phyloP scores from a whole-genome alignment of 805 yeast species.

The Millerago galiae region DNA sequence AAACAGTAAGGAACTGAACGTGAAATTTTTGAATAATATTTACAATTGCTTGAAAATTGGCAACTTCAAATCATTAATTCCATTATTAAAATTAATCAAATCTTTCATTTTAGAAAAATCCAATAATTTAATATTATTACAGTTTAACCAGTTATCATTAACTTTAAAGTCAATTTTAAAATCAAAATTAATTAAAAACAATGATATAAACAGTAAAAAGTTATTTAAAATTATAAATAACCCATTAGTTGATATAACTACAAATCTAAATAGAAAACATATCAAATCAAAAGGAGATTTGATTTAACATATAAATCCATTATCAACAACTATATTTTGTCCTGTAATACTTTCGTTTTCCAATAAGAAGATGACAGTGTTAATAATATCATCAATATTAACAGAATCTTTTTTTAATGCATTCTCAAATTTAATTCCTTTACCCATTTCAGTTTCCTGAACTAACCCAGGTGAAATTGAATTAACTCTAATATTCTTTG shows the following conservation, averaged over 20 bases:
- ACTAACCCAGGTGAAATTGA: constrained; percentile 64
- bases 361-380: constrained; percentile 18
- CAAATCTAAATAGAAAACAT: too few relatives aligned
- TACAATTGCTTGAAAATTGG: constrained; percentile 9
- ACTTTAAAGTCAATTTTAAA: background rate
- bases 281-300: too few relatives aligned
- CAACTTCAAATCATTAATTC: constrained; percentile 11
- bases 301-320: constrained; percentile 19
- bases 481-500: constrained; percentile 52
- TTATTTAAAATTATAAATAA: background rate
- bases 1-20: background rate
- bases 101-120: constrained; percentile 1
- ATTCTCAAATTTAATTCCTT: constrained; percentile 15
- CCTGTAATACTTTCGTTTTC: constrained; percentile 25
- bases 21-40: constrained; percentile 3
- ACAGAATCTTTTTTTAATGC: constrained; percentile 15
- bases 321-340: constrained; percentile 25
- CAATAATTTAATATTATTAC: background rate
- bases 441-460: constrained; percentile 55
- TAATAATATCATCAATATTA: constrained; percentile 18
- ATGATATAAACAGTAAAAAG: background rate
- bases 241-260: too few relatives aligned
- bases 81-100: constrained; percentile 10
- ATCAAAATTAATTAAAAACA: background rate
- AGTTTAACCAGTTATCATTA: background rate